phyloP scores from a whole-genome alignment of 2,329 filamentous ascomycete species.

The Calonectria honghensis region DNA sequence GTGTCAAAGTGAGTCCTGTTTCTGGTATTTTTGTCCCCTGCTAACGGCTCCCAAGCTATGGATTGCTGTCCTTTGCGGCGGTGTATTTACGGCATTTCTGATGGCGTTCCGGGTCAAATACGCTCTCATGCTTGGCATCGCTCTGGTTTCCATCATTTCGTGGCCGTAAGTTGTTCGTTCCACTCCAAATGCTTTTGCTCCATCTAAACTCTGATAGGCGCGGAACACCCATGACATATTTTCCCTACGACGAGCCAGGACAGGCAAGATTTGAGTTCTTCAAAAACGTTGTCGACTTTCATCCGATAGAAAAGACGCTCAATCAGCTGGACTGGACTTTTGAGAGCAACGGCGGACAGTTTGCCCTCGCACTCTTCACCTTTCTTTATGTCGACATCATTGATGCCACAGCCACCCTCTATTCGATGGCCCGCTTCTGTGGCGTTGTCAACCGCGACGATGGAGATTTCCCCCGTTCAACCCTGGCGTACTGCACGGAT shows the following conservation, averaged over 20 bases:
- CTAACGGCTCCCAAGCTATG: constrained; percentile 75
- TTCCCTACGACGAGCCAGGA: constrained; percentile 79
- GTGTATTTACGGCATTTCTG: constrained; percentile 85
- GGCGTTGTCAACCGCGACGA: constrained; percentile 78
- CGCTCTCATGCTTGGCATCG: constrained; percentile 83
- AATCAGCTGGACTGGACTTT: constrained; percentile 81
- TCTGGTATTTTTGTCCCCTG: rapidly evolving
- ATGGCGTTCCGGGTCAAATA: constrained; percentile 87
- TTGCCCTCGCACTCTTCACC: constrained; percentile 83
- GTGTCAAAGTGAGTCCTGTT: constrained; percentile 74
- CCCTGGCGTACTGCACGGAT: constrained; percentile 85
- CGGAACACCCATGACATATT: constrained; percentile 82
- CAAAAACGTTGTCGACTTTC: constrained; percentile 82
- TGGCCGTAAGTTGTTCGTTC: constrained; percentile 76
- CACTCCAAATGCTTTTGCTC: neutral
- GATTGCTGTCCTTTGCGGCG: constrained; percentile 89
- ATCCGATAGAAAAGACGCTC: constrained; percentile 79
- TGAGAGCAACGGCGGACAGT: constrained; percentile 73
- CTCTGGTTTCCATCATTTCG: constrained; percentile 82
- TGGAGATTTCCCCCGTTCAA: constrained; percentile 90
- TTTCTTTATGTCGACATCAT: constrained; percentile 89
- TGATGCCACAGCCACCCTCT: constrained; percentile 85
- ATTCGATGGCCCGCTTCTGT: constrained; percentile 88
- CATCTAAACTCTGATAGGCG: constrained; percentile 65
- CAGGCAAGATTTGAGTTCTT: constrained; percentile 82